Evolutionary conservation across 768 basidiomycete genomes (phyloP), one percentile per base, ranked within the genome.

Genomic region (Crucibulum laeve): DNA sequence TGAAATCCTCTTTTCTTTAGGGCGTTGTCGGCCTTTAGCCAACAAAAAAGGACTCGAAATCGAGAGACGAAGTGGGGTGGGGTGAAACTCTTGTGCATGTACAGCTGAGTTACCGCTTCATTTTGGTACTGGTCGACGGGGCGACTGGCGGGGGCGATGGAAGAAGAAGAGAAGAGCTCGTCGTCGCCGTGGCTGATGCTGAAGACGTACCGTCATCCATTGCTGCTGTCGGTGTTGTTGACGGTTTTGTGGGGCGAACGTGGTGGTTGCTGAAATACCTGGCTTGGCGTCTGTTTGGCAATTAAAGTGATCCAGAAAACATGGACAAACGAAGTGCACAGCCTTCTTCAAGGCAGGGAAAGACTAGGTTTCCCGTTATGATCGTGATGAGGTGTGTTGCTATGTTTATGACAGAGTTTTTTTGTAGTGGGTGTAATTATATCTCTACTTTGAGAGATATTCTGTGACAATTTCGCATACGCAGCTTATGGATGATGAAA

Each of bases 141-240:
- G 50, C 41, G 32, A 53, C 55, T 53, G 57, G 63, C 51, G 55
- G 58, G 62, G 56, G 57, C 56, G 60, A 56, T 57, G 66, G 67
- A 63, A 69, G 62, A 58, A 65, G 47, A 65, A 67, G 62, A 58
- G 64, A 54, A 70, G 67, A 67, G 66, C 63, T 72, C 62, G 79
- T 70, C 70, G 82, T 69, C 65, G 81, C 68, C 72, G 82, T 71
- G 69, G 80, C 70, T 77, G 80, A 82, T 82, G 83, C 73, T 84
- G 84, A 75, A 62, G 70, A 86, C 84, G 84, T 86, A 86, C 84
- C 84, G 81, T 86, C 71, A 71, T 74, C 73, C 73, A 74, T 74
- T 56, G 51, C 56, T 67, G 66, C 48, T 48, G 44, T 46, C 43
- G 47, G 15, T 46, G 42, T 44, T n/a, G 26, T 17, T 32, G 47